Conservation (phyloP, 2,329 filamentous ascomycete genomes). For the Cladophialophora exuberans region DNA sequence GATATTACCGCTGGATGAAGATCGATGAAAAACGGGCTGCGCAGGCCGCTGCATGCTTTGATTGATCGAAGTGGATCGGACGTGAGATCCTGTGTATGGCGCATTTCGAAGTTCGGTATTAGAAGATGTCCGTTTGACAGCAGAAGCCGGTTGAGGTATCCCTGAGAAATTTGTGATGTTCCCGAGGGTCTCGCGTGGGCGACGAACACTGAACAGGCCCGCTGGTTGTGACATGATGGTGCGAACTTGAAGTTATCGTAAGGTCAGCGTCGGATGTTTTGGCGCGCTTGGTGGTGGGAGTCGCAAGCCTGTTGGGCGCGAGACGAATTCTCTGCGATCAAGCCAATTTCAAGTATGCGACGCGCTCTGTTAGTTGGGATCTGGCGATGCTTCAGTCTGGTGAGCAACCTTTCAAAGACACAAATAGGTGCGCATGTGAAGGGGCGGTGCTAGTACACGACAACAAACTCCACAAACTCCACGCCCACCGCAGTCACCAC, state of each 20-base stretch:
- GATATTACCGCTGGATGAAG: slow-evolving; percentile 80
- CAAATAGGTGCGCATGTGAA: no score
- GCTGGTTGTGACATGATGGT: slow-evolving; percentile 82
- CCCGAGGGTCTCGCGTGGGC: slow-evolving; percentile 89
- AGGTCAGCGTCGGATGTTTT: no score
- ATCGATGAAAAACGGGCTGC: slow-evolving; percentile 84
- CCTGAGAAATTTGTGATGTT: slow-evolving; percentile 79
- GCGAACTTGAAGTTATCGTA: no score
- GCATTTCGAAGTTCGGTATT: slow-evolving; percentile 67
- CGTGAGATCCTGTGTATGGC: slow-evolving; percentile 71
- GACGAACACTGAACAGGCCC: slow-evolving; percentile 87
- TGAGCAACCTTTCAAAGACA: no score
- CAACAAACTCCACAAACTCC: neutral
- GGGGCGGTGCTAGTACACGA: no score
- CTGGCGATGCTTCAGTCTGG: no score
- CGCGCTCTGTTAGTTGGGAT: no score
- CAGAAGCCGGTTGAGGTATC: slow-evolving; percentile 88
- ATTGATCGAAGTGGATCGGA: slow-evolving; percentile 82
- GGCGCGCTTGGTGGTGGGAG: no score
- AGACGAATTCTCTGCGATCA: no score
- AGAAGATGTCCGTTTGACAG: slow-evolving; percentile 90
- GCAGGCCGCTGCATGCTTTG: slow-evolving; percentile 81
- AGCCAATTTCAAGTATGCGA: no score
- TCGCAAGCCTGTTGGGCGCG: no score
- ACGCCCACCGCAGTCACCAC: slow-evolving; percentile 4